Base-by-base conservation (phyloP, 352 stramenopile genomes). In the Aphanomyces cochlioides region DNA sequence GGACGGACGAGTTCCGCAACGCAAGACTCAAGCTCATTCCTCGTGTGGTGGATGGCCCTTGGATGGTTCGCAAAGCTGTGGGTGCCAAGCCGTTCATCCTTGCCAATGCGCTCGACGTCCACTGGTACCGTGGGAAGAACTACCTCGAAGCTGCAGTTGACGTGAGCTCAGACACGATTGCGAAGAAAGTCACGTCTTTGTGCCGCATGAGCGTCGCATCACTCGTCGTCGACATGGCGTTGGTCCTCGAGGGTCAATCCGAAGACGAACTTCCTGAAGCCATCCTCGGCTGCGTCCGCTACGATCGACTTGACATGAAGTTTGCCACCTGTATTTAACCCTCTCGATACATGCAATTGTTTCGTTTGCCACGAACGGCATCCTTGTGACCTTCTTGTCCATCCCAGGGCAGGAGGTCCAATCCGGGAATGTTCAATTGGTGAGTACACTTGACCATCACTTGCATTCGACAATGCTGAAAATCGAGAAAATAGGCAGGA, bases 81-180 rank as follows among this genome's bases (percentile, higher is more conserved):
- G 84, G 85, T 28, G 74, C 72, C 71, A 93, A 93, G 72, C 85
- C 87, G 4, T 80, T 90, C 28, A 93, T 93, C 57, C 75, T 95
- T 36, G 78, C 79, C 7, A 83, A 90, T 60, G 79, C 76, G 0
- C 67, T 95, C 7, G 73, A 87, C 58, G 79, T 90, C 41, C 73
- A 72, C 4, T 95, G 85, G 67, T 93, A 75, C 69, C 77, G 87
- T 63, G 83, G 76, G 0, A 57, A 74, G 8, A 75, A 74, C 28
- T 95, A 93, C 69, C 75, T 93, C 39, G 87, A 95, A 72, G 85
- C 78, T 15, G 83, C 83, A 47, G 81, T 92, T 36, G 87, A 95
- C 73, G 82, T 95, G 57, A 86, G 76, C 64, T 92, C 83, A 3
- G 82, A 92, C 72, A 64, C 78, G 36, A 77, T 93, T 37, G 84